A percentile compares a stretch with the other conserved stretches of the same genome.
phyloP scores from a whole-genome alignment of 2,329 filamentous ascomycete species.

The Berkeleyomyces basicola region DNA sequence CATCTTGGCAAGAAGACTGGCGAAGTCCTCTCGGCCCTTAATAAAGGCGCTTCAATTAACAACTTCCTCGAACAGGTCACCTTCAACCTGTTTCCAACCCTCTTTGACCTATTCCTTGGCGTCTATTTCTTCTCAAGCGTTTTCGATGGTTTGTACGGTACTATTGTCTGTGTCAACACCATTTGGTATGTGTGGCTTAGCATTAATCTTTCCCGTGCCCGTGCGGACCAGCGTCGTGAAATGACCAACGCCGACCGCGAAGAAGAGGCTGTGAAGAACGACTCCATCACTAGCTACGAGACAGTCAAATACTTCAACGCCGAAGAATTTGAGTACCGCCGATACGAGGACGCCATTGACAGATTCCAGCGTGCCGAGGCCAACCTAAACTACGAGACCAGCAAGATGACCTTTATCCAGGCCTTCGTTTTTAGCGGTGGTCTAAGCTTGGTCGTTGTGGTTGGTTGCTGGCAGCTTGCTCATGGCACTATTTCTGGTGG shows the following conservation, averaged over 20 bases:
- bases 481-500: constrained; percentile 48
- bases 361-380: constrained; percentile 61
- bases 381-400: constrained; percentile 59
- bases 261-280: constrained; percentile 95
- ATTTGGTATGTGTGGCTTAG: constrained; percentile 96
- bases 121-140: constrained; percentile 62
- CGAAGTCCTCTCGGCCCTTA: constrained; percentile 85
- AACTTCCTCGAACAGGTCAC: constrained; percentile 92
- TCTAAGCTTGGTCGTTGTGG: constrained; percentile 52
- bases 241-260: constrained; percentile 93
- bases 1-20: constrained; percentile 93
- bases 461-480: constrained; percentile 63
- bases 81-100: constrained; percentile 89
- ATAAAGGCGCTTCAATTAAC: constrained; percentile 92
- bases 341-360: constrained; percentile 53
- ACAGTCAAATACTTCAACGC: constrained; percentile 86
- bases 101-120: constrained; percentile 74
- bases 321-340: constrained; percentile 59
- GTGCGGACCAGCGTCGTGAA: constrained; percentile 74
- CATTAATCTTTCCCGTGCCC: constrained; percentile 85
- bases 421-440: constrained; percentile 67
- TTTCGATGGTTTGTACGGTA: constrained; percentile 46
- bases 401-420: constrained; percentile 66
- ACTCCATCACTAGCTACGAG: constrained; percentile 97
- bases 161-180: constrained; percentile 77